phyloP scores from a whole-genome alignment of 78 protist genomes.

The Planoprotostelium fungivorum region DNA sequence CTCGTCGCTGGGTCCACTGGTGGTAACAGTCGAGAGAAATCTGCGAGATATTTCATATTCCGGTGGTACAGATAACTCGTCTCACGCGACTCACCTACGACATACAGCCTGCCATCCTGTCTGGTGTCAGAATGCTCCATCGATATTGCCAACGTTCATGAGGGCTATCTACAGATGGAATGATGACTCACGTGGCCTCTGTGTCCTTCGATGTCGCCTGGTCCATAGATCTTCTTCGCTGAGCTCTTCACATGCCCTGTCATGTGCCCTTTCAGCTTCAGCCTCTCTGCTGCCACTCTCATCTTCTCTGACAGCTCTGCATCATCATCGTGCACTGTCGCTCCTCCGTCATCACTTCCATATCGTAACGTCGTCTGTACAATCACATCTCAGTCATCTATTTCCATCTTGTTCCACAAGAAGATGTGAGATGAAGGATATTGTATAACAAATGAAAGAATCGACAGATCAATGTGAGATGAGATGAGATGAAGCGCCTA shows the following conservation, averaged over 20 bases:
- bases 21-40: not conserved
- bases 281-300: constrained; percentile 41
- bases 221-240: constrained; percentile 54
- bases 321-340: constrained; percentile 5
- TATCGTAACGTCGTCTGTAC: constrained; percentile 24
- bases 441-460: no score
- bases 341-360: constrained; percentile 49
- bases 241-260: constrained; percentile 18
- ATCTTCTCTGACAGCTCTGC: constrained; percentile 12
- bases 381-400: not conserved
- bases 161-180: not conserved
- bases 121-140: not conserved
- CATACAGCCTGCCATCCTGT: not conserved
- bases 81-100: not conserved
- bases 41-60: not conserved
- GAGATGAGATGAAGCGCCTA: no score
- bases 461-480: no score
- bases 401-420: no score
- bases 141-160: no score
- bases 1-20: not conserved
- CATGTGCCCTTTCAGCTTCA: constrained; percentile 63
- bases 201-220: constrained; percentile 67
- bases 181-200: constrained; percentile 25
- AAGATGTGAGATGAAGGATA: no score
- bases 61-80: not conserved